These are phyloP conservation scores for Patellifolia procumbens DNA, from an alignment of 179 eudicot species.

Conservation along the genomic window DNA sequence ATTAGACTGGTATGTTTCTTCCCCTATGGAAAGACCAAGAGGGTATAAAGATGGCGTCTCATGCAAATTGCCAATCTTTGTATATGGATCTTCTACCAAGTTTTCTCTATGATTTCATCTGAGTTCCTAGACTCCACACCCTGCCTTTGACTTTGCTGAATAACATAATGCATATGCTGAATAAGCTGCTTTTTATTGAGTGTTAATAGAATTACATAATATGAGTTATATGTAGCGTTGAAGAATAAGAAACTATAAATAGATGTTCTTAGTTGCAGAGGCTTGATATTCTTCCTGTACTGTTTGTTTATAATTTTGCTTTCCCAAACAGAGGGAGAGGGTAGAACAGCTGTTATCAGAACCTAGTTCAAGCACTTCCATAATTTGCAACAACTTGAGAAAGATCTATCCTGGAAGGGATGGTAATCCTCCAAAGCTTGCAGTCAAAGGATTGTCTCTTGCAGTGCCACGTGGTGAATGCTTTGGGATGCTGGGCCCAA, in stretches of 20 bases:
- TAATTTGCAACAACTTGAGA: slow-evolving; percentile 63
- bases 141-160: background rate
- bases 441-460: slow-evolving; percentile 76
- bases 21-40: background rate
- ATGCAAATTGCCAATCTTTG: background rate
- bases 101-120: background rate
- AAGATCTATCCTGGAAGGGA: slow-evolving; percentile 85
- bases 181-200: background rate
- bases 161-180: background rate
- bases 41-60: background rate
- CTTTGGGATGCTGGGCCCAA: slow-evolving; percentile 99
- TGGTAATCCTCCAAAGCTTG: slow-evolving; percentile 84
- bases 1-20: background rate
- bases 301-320: background rate
- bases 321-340: slow-evolving; percentile 60
- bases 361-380: slow-evolving; percentile 48
- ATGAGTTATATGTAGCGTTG: background rate
- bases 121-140: background rate
- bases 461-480: slow-evolving; percentile 80
- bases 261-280: background rate
- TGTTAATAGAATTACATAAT: background rate
- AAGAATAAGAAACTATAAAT: background rate
- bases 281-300: background rate
- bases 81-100: background rate
- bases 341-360: slow-evolving; percentile 67